Conservation (phyloP, 2,329 filamentous ascomycete genomes). For the Pseudogymnoascus sp. region DNA sequence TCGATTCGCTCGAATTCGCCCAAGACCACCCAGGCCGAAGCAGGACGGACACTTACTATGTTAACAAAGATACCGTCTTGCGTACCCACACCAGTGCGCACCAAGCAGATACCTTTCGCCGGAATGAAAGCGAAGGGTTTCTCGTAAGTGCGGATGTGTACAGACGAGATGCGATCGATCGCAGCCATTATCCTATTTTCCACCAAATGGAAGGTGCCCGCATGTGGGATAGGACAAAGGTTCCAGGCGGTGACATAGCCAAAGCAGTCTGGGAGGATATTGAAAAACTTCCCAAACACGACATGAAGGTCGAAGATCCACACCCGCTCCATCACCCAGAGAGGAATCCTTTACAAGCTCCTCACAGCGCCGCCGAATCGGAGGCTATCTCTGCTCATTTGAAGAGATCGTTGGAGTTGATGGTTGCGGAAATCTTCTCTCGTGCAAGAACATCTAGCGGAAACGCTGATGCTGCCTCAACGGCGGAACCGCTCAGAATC, state of each 20-base stretch:
- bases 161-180: conserved; percentile 86
- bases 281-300: conserved; percentile 60
- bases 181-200: conserved; percentile 92
- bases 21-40: conserved; percentile 78
- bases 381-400: conserved; percentile 77
- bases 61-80: conserved; percentile 75
- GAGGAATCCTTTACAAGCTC: conserved; percentile 72
- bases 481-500: conserved; percentile 67
- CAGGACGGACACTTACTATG: conserved; percentile 88
- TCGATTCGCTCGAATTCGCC: conserved; percentile 92
- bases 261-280: conserved; percentile 63
- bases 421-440: conserved; percentile 83
- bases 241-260: conserved; percentile 49
- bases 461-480: conserved; percentile 37
- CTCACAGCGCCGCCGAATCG: conserved; percentile 60
- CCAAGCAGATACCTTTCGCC: conserved; percentile 71
- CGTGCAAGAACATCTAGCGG: conserved; percentile 60
- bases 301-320: conserved; percentile 71
- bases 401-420: conserved; percentile 78
- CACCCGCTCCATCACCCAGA: conserved; percentile 69
- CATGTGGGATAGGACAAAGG: conserved; percentile 69
- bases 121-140: conserved; percentile 67
- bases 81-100: conserved; percentile 94
- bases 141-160: conserved; percentile 94
- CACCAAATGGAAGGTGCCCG: conserved; percentile 97